These are phyloP conservation scores for Arabidopsis thaliana DNA, from an alignment of 345 rosid species.

Conservation along the genomic window DNA sequence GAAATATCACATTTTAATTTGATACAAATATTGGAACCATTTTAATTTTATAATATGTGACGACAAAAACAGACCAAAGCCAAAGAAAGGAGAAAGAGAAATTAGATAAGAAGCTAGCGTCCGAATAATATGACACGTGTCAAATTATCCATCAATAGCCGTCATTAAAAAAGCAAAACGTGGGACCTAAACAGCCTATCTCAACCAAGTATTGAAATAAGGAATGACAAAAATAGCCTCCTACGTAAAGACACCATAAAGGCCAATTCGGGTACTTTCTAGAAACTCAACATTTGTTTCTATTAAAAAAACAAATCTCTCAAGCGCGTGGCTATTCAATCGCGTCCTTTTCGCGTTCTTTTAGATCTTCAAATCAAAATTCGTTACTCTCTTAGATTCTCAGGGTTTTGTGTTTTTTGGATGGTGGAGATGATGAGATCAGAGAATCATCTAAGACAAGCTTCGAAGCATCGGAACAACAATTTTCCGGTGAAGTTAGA, in stretches of 20 bases:
- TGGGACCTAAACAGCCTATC: constrained; percentile 37
- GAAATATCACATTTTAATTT: too few species aligned
- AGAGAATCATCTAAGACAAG: constrained; percentile 49
- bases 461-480: constrained; percentile 35
- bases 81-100: background rate
- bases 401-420: constrained; percentile 15
- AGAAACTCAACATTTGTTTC: background rate
- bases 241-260: background rate
- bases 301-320: background rate
- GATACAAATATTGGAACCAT: too few species aligned
- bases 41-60: background rate
- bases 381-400: constrained; percentile 24
- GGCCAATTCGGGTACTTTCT: constrained; percentile 19
- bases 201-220: background rate
- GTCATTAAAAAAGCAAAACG: constrained; percentile 18
- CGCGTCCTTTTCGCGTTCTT: constrained; percentile 26
- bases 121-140: constrained; percentile 28
- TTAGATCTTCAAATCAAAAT: constrained; percentile 34
- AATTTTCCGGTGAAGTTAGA: constrained; percentile 71
- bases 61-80: constrained; percentile 24
- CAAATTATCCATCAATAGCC: constrained; percentile 34
- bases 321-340: constrained; percentile 28
- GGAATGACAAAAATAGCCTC: constrained; percentile 35
- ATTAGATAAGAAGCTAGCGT: constrained; percentile 25
- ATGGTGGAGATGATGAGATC: constrained; percentile 86